phyloP scores from a whole-genome alignment of 2,329 filamentous ascomycete species.

The Hansfordia pulvinata region DNA sequence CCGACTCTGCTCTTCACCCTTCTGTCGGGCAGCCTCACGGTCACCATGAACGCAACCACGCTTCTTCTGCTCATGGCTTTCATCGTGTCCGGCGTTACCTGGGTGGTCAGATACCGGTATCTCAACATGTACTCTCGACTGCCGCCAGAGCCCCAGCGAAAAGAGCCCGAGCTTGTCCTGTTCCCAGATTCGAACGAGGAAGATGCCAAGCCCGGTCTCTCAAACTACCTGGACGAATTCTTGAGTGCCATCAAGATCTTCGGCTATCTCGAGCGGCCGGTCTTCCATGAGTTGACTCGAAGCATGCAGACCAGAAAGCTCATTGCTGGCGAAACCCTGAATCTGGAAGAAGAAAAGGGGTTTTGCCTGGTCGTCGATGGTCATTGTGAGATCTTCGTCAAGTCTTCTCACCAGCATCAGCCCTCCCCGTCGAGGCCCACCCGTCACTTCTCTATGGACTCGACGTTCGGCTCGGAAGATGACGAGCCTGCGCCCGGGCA shows the following conservation, averaged over 20 bases:
- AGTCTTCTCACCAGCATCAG: constrained; percentile 45
- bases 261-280: constrained; percentile 87
- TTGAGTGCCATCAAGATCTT: constrained; percentile 98
- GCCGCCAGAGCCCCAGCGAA: constrained; percentile 86
- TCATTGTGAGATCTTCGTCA: constrained; percentile 94
- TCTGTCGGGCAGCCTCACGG: constrained; percentile 60
- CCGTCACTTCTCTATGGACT: constrained; percentile 27
- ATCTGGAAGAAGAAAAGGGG: constrained; percentile 93
- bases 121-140: constrained; percentile 94
- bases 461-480: constrained; percentile 58
- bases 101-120: constrained; percentile 90
- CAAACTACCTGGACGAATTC: constrained; percentile 97
- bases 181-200: constrained; percentile 89
- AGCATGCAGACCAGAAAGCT: constrained; percentile 98
- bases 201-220: constrained; percentile 76
- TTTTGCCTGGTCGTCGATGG: constrained; percentile 97
- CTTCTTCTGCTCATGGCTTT: constrained; percentile 67
- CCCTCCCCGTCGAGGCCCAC: constrained; percentile 18
- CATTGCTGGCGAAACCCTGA: constrained; percentile 87
- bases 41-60: constrained; percentile 98
- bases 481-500: constrained; percentile 43
- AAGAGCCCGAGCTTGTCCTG: constrained; percentile 88
- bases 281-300: constrained; percentile 92
- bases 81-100: constrained; percentile 74
- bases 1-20: constrained; percentile 68